These are phyloP conservation scores for Colletotrichum zoysiae DNA, from an alignment of 2,329 filamentous ascomycete genomes.

Conservation along the genomic window DNA sequence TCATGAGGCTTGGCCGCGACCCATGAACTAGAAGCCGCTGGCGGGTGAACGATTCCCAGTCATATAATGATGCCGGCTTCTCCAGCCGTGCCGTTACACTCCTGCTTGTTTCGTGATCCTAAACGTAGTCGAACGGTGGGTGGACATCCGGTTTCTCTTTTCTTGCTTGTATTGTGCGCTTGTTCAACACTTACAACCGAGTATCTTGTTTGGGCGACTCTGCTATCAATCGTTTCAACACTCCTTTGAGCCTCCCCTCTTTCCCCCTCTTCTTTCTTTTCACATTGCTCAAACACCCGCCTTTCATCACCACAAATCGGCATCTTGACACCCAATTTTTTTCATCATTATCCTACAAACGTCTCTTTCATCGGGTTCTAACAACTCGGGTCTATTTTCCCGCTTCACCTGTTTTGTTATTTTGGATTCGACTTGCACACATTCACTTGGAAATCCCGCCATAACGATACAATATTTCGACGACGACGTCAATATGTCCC, in stretches of 20 bases:
- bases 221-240: constrained; percentile 21
- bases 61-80: constrained; percentile 42
- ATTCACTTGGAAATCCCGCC: background rate
- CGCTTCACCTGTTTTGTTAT: background rate
- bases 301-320: constrained; percentile 9
- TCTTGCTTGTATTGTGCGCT: constrained; percentile 23
- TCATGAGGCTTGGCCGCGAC: constrained; percentile 32
- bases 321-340: constrained; percentile 21
- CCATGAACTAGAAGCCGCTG: constrained; percentile 29
- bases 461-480: background rate
- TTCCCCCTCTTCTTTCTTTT: constrained; percentile 24
- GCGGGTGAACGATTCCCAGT: constrained; percentile 26
- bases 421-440: background rate
- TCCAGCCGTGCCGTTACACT: constrained; percentile 29
- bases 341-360: background rate
- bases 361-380: background rate
- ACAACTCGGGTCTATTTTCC: background rate
- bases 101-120: constrained; percentile 36
- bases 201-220: constrained; percentile 17
- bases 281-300: background rate
- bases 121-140: constrained; percentile 33
- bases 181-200: constrained; percentile 34
- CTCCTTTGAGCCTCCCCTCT: background rate
- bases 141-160: constrained; percentile 33
- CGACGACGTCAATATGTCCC: constrained; percentile 26